A percentile compares a stretch with the other conserved stretches of the same genome.
Evolutionary conservation across 202 grass and related monocot genomes (phyloP).

Genomic region (Carex arenaria): DNA sequence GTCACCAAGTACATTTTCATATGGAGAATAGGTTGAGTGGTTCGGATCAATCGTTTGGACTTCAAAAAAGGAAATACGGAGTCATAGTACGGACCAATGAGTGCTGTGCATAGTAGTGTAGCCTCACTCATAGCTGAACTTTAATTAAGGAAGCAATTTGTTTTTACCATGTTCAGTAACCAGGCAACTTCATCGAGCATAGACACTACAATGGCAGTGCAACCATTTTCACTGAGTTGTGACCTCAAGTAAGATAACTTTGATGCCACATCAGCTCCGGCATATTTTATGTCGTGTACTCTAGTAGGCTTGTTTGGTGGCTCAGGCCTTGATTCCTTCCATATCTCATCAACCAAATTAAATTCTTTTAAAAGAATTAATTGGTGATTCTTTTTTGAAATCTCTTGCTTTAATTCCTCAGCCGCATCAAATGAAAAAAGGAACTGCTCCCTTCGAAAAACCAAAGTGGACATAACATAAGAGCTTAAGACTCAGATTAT

Average conservation of each 20-base stretch:
- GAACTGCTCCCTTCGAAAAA: conserved; percentile 89
- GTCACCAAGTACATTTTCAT: too few species aligned
- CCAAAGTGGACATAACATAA: conserved; percentile 36
- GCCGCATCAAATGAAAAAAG: conserved; percentile 92
- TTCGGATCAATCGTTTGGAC: too few species aligned
- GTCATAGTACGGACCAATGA: too few species aligned
- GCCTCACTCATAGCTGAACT: not conserved
- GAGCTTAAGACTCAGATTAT: conserved; percentile 12
- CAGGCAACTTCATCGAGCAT: conserved; percentile 98
- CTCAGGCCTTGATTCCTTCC: conserved; percentile 64
- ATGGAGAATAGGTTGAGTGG: too few species aligned
- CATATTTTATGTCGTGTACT: conserved; percentile 89
- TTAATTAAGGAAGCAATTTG: not conserved
- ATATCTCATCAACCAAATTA: conserved; percentile 90
- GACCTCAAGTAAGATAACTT: conserved; percentile 87
- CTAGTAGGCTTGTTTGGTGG: conserved; percentile 55
- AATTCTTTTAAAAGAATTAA: conserved; percentile 62
- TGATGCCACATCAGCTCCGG: conserved; percentile 66
- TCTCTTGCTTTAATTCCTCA: conserved; percentile 80
- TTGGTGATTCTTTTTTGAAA: conserved; percentile 72
- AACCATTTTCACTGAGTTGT: conserved; percentile 56
- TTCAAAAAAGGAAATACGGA: too few species aligned
- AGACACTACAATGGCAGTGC: conserved; percentile 68
- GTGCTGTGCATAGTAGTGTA: too few species aligned
- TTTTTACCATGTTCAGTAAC: conserved; percentile 92